Evolutionary conservation across 768 basidiomycete genomes (phyloP), one percentile per base, ranked within the genome.

Genomic region (Dacryopinax primogenitus): DNA sequence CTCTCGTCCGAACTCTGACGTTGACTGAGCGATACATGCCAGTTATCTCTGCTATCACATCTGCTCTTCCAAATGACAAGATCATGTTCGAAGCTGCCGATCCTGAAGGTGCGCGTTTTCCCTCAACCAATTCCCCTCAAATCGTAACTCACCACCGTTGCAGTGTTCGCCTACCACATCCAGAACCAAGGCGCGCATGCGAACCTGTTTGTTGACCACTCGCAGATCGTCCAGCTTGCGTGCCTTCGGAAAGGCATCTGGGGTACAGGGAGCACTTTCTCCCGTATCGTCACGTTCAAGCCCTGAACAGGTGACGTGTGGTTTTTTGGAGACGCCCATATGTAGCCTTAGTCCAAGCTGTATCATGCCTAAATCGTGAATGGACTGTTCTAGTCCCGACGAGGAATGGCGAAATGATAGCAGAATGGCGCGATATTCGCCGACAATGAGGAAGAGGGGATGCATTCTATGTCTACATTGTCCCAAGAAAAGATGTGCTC

Each of bases 41-140:
- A 47, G 77, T 76, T 36, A 78, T 80, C 62, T 77, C 77, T 28
- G 73, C 73, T 11, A 77, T 80, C 37, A 76, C 75, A 32, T 74
- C 75, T 35, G 73, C 72, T 3, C 73, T 80, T 4, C 78, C 78
- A 9, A 73, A 75, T 44, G 75, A 77, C 39, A 77, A 78, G 65
- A 74, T 80, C 65, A 80, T 79, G 79, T 79, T 79, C 67, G 77
- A 79, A 67, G 78, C 77, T 4, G 78, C 80, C 9, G 79, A 79
- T 67, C 77, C 77, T 1, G 75, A 76, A 70, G 78, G 78, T 58
- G 9, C 30, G 51, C 18, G 15, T 18, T 21, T 32, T 18, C n/a
- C 45, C 6, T 80, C 78, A 65, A 72, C 78, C 16, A 32, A 39
- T 39, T 32, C 30, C 30, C 51, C 37, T 16, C 13, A n/a, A 23